These are phyloP conservation scores for Zymoseptoria pseudotritici DNA, from an alignment of 2,329 filamentous ascomycete genomes.

Conservation along the genomic window DNA sequence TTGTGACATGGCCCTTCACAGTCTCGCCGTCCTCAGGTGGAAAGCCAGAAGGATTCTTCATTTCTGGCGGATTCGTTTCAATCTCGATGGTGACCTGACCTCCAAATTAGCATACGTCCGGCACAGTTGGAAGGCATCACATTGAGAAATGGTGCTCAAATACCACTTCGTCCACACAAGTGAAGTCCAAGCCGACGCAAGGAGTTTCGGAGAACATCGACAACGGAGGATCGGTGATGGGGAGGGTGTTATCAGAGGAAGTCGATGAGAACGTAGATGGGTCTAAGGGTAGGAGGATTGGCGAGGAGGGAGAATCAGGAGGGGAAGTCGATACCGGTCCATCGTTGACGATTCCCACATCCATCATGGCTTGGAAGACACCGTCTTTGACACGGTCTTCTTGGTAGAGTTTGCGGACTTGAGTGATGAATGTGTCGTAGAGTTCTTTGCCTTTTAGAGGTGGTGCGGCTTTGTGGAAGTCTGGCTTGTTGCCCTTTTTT, in stretches of 20 bases:
- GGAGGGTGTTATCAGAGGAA: background rate
- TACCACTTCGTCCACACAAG: slow-evolving; percentile 52
- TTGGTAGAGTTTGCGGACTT: slow-evolving; percentile 64
- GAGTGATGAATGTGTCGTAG: slow-evolving; percentile 76
- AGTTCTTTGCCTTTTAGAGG: slow-evolving; percentile 70
- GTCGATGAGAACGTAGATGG: background rate
- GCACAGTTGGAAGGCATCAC: background rate
- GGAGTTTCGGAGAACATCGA: slow-evolving; percentile 6
- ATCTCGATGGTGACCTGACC: slow-evolving; percentile 43
- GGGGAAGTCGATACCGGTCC: slow-evolving; percentile 47
- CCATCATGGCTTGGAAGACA: slow-evolving; percentile 99
- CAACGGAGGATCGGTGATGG: background rate
- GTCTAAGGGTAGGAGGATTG: background rate
- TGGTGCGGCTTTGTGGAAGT: slow-evolving; percentile 82
- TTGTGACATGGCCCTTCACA: slow-evolving; percentile 27
- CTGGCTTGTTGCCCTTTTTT: slow-evolving; percentile 93
- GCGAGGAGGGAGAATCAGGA: background rate
- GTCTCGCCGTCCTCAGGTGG: slow-evolving; percentile 23
- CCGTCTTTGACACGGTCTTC: slow-evolving; percentile 80
- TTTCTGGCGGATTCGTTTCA: slow-evolving; percentile 40
- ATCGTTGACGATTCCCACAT: slow-evolving; percentile 87
- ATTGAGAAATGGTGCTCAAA: slow-evolving; percentile 1
- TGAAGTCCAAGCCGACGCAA: slow-evolving; percentile 40
- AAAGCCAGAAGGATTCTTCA: slow-evolving; percentile 27
- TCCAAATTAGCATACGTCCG: slow-evolving; percentile 6